Conservation (phyloP, 164 flowering plant genomes). For the Vitis amurensis region DNA sequence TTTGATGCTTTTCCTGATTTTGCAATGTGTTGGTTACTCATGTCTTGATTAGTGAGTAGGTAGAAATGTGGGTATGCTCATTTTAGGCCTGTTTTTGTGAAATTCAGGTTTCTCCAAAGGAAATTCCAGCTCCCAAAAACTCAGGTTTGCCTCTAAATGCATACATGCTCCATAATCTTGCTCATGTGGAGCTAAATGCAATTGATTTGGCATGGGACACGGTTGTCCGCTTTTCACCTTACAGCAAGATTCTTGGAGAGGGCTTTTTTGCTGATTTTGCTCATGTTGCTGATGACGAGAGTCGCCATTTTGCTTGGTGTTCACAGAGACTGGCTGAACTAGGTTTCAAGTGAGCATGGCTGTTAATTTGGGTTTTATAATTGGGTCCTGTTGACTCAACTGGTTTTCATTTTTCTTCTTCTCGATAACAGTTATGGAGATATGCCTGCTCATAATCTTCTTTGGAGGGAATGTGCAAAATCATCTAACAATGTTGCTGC, state of each 20-base stretch:
- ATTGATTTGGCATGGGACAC: slow-evolving; percentile 99
- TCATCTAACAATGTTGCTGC: slow-evolving; percentile 84
- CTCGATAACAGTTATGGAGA: slow-evolving; percentile 71
- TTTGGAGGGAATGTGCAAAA: slow-evolving; percentile 96
- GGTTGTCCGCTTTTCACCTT: slow-evolving; percentile 90
- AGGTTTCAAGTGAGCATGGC: slow-evolving; percentile 70
- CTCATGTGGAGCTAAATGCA: slow-evolving; percentile 98
- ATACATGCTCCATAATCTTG: slow-evolving; percentile 93
- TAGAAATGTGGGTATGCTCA: background rate
- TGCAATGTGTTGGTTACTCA: background rate
- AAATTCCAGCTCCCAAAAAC: slow-evolving; percentile 81
- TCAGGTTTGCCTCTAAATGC: slow-evolving; percentile 93
- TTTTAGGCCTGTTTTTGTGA: background rate
- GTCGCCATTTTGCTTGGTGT: slow-evolving; percentile 96
- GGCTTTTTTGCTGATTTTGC: slow-evolving; percentile 93
- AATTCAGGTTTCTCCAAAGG: slow-evolving; percentile 80
- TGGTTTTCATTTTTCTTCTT: background rate
- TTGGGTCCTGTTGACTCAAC: slow-evolving; percentile 2
- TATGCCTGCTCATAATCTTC: slow-evolving; percentile 95
- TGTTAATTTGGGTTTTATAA: slow-evolving; percentile 2
- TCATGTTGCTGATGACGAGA: slow-evolving; percentile 97
- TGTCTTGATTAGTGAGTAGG: background rate
- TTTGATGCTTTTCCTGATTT: background rate
- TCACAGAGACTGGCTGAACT: slow-evolving; percentile 88
- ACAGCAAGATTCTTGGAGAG: slow-evolving; percentile 62